Percentiles rank a stretch among this genome's conserved stretches.
phyloP scores from a whole-genome alignment of 306 rosid species.

The Myrica gale region DNA sequence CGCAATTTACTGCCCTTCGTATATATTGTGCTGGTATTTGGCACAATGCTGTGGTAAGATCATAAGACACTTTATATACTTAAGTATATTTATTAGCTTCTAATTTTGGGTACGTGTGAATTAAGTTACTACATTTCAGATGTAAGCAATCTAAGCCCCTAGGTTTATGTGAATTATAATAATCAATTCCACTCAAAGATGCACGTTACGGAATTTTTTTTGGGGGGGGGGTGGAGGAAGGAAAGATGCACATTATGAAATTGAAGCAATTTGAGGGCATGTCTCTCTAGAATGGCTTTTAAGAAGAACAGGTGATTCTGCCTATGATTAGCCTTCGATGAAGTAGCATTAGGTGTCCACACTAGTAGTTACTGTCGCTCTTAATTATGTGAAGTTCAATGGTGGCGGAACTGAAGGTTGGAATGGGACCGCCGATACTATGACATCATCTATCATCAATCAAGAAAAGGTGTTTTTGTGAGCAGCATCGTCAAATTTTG shows the following conservation, averaged over 20 bases:
- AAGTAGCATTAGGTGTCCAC: background rate
- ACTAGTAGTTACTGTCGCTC: background rate
- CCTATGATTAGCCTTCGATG: background rate
- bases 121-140: background rate
- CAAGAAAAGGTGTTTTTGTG: background rate
- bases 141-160: background rate
- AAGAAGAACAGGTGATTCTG: background rate
- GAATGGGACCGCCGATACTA: background rate
- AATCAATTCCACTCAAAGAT: background rate
- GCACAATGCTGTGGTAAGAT: conserved; percentile 91
- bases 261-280: background rate
- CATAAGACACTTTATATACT: background rate
- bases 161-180: background rate
- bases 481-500: background rate
- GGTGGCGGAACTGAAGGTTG: background rate
- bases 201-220: background rate
- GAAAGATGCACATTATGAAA: background rate
- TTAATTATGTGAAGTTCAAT: background rate
- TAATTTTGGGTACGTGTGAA: background rate
- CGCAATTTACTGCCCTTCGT: conserved; percentile 60
- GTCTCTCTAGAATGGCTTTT: background rate
- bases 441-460: background rate
- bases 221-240: too few relatives aligned
- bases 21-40: conserved; percentile 88
- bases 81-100: background rate